Conservation (phyloP, 306 rosid genomes). For the Casuarina glauca region DNA sequence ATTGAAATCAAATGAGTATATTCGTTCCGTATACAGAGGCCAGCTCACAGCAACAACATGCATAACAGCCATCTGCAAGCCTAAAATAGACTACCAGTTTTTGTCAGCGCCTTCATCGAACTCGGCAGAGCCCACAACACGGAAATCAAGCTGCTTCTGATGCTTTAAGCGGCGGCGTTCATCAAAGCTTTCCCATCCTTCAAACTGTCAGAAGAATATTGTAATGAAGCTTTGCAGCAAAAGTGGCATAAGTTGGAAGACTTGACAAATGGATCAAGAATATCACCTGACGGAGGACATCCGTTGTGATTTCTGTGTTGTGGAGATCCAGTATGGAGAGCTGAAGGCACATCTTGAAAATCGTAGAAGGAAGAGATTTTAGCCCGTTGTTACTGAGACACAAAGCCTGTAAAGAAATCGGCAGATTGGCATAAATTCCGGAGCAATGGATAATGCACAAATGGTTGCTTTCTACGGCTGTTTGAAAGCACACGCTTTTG, state of each 20-base stretch:
- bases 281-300: slow-evolving; percentile 79
- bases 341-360: slow-evolving; percentile 72
- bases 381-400: slow-evolving; percentile 69
- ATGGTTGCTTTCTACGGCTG: not conserved
- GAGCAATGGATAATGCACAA: slow-evolving; percentile 12
- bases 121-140: slow-evolving; percentile 61
- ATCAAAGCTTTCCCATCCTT: slow-evolving; percentile 90
- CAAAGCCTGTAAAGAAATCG: slow-evolving; percentile 55
- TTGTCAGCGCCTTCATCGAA: slow-evolving; percentile 98
- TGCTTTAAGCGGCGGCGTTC: slow-evolving; percentile 71
- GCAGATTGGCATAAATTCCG: slow-evolving; percentile 8
- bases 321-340: slow-evolving; percentile 82
- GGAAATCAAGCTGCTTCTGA: slow-evolving; percentile 87
- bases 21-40: slow-evolving; percentile 3
- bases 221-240: slow-evolving; percentile 3
- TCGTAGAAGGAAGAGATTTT: slow-evolving; percentile 73
- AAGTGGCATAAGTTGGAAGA: slow-evolving; percentile 11
- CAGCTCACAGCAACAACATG: slow-evolving; percentile 5
- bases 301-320: slow-evolving; percentile 81
- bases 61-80: not conserved
- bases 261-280: slow-evolving; percentile 10
- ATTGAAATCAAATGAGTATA: not conserved
- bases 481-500: not conserved
- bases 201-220: slow-evolving; percentile 46
- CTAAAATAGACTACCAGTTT: slow-evolving; percentile 31